A percentile compares a stretch with the other conserved stretches of the same genome.
phyloP scores from a whole-genome alignment of 2,329 filamentous ascomycete species.

The Hypocrella siamensis region DNA sequence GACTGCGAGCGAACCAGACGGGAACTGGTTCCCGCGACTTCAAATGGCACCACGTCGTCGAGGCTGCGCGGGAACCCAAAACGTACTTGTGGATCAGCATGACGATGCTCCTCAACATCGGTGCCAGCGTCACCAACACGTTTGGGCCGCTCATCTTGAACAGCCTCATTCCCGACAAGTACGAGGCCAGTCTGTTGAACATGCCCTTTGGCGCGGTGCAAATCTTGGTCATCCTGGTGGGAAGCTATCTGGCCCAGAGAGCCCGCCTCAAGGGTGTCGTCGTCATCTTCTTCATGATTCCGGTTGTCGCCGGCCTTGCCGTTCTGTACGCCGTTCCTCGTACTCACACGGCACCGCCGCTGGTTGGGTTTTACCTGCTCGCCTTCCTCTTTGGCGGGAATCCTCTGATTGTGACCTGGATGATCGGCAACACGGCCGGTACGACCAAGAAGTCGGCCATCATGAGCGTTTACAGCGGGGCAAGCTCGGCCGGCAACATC shows the following conservation, averaged over 20 bases:
- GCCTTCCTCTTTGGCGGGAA: conserved; percentile 52
- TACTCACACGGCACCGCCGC: conserved; percentile 23
- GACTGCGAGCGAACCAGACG: conserved; percentile 59
- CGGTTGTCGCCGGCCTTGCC: conserved; percentile 42
- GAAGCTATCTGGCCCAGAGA: conserved; percentile 41
- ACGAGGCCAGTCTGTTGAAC: conserved; percentile 42
- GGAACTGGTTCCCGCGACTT: conserved; percentile 58
- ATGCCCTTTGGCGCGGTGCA: conserved; percentile 53
- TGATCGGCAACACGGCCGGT: conserved; percentile 52
- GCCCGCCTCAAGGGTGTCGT: conserved; percentile 40
- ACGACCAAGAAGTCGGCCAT: conserved; percentile 51
- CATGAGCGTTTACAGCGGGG: conserved; percentile 49
- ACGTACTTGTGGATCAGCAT: conserved; percentile 45
- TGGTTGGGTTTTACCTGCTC: conserved; percentile 49
- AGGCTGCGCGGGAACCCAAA: conserved; percentile 31
- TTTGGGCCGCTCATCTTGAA: conserved; percentile 49
- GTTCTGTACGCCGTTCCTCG: conserved; percentile 39
- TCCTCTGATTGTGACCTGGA: conserved; percentile 52
- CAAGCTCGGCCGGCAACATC: conserved; percentile 47
- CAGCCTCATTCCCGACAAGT: conserved; percentile 44
- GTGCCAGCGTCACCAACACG: conserved; percentile 44
- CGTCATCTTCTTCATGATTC: conserved; percentile 36
- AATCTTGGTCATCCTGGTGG: conserved; percentile 39
- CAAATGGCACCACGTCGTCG: conserved; percentile 48
- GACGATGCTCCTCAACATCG: conserved; percentile 47